phyloP scores from a whole-genome alignment of 2,329 filamentous ascomycete species.

The Knoxdaviesia proteae region DNA sequence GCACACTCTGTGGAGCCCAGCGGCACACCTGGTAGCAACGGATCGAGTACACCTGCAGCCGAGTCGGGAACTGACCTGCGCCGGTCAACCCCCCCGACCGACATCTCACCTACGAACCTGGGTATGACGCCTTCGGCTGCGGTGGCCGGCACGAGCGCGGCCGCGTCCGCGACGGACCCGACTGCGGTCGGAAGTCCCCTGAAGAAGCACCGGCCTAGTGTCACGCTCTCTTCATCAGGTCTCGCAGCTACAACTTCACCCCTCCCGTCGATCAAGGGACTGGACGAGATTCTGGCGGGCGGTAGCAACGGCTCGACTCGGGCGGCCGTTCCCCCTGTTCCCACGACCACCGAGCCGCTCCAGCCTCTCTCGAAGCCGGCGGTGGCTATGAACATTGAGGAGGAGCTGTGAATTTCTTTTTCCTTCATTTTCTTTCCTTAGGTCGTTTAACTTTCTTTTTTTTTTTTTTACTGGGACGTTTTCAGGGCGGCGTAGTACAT shows the following conservation, averaged over 20 bases:
- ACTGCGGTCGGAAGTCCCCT: constrained; percentile 45
- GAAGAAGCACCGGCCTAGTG: constrained; percentile 52
- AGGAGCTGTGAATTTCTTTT: constrained; percentile 5
- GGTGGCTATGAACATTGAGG: constrained; percentile 5
- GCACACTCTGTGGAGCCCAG: constrained; percentile 56
- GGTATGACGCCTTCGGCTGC: too few relatives aligned
- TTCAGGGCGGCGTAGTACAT: neutral
- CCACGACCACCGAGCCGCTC: constrained; percentile 1
- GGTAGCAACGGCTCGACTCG: neutral
- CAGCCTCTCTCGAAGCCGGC: neutral
- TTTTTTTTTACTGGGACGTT: neutral
- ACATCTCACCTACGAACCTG: constrained; percentile 5
- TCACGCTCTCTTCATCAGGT: neutral
- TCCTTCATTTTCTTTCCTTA: neutral
- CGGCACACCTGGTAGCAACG: constrained; percentile 12
- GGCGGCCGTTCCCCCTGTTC: neutral
- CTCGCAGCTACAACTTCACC: constrained; percentile 4
- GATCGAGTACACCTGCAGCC: constrained; percentile 12
- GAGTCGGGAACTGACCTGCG: constrained; percentile 7
- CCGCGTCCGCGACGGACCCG: constrained; percentile 5
- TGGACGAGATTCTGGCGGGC: neutral
- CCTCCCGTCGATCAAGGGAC: constrained; percentile 2
- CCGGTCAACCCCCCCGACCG: constrained; percentile 11
- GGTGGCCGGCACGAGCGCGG: constrained; percentile 14
- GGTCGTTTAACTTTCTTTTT: neutral